Base-by-base conservation (phyloP, 2,329 filamentous ascomycete genomes). In the Neonectria sp. region DNA sequence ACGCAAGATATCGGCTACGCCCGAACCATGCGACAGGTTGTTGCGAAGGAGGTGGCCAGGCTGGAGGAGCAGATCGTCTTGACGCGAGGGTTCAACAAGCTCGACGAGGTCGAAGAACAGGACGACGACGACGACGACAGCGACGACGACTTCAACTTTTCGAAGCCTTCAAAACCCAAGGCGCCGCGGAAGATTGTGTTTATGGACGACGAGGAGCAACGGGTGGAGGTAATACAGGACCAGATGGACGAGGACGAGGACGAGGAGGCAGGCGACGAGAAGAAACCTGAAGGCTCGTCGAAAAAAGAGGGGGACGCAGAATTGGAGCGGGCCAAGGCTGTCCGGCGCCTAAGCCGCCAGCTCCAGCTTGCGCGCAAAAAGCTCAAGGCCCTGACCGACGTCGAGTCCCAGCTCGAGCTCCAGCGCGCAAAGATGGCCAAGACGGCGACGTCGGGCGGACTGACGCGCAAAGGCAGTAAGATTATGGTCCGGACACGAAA, bases 1-100 rank as follows among this genome's bases (percentile, higher is more conserved):
- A 92, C 90, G 2, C 91, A 93, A 79, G 91, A 93, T 74, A 78
- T 91, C 33, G 90, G 87, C 3, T 92, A 92, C 76, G 78, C 92
- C 29, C 82, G 90, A 68, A 90, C 89, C 25, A 87, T 89, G 83
- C 83, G 88, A 63, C 91, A 90, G 71, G 84, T 90, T 29, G 84
- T 87, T 4, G 76, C 82, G 65, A 91, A 90, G 75, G 88, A 92
- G 71, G 86, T 90, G 2, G 82, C 82, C 46, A 79, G 74, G 60
- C 76, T 92, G 29, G 86, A 91, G 79, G 83, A 89, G 79, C 82
- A 86, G 65, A 81, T 87, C 2, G 81, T 89, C 9, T 76, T 88
- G 75, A 80, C 74, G 63, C 78, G 63, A 73, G 84, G 71, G 2
- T 77, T 82, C 27, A 80, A 83, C 56, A 77, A 71, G 17, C 68